These are phyloP conservation scores for Zygotorulaspora mrakii DNA, from an alignment of 1,139 yeast species.

Conservation along the genomic window DNA sequence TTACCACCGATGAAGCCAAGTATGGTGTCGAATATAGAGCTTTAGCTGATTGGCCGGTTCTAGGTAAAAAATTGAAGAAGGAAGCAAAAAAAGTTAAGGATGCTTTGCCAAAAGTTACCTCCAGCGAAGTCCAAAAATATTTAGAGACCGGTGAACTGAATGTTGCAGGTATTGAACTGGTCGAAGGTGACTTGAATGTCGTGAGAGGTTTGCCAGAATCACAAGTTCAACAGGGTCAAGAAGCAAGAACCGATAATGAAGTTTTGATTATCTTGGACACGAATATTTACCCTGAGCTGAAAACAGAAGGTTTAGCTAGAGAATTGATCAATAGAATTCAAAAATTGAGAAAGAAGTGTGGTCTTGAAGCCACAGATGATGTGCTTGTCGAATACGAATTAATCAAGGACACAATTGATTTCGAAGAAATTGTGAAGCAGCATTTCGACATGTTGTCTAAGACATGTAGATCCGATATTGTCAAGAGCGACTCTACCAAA, in stretches of 20 bases:
- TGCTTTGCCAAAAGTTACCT: constrained; percentile 77
- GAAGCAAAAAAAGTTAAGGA: constrained; percentile 93
- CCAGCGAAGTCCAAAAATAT: constrained; percentile 77
- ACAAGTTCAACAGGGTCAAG: constrained; percentile 64
- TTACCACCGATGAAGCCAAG: constrained; percentile 86
- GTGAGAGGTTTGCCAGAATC: constrained; percentile 80
- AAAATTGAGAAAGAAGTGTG: constrained; percentile 95
- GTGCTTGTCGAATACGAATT: constrained; percentile 79
- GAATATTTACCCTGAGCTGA: constrained; percentile 79
- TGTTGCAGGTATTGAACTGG: constrained; percentile 86
- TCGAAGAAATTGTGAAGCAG: constrained; percentile 57
- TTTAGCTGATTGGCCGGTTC: constrained; percentile 98
- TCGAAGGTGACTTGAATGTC: constrained; percentile 84
- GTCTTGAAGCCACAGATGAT: constrained; percentile 92
- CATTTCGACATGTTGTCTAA: constrained; percentile 71
- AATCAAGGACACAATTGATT: constrained; percentile 64
- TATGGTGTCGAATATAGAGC: constrained; percentile 91
- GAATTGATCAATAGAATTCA: constrained; percentile 96
- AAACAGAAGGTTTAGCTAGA: constrained; percentile 93
- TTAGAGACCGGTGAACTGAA: constrained; percentile 68
- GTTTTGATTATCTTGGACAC: constrained; percentile 86
- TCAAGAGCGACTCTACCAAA: constrained; percentile 38
- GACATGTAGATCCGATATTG: constrained; percentile 56
- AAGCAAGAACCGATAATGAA: constrained; percentile 82
- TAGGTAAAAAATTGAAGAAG: constrained; percentile 94